Conservation (phyloP, 805 yeast genomes). For the Monosporozyma aerobia region DNA sequence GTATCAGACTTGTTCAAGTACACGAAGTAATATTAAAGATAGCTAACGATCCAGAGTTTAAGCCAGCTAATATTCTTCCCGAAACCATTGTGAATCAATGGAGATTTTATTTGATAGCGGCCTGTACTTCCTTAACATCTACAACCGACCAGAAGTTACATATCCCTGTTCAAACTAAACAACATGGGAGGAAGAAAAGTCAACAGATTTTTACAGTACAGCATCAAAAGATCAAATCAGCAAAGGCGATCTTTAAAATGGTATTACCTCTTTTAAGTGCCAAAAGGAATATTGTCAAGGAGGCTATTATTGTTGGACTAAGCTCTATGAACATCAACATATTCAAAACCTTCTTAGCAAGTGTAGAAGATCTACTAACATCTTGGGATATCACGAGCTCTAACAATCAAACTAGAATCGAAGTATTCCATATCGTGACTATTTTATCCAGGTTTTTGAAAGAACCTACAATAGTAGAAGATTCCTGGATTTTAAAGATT, state of each 20-base stretch:
- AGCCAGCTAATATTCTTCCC: conserved; percentile 39
- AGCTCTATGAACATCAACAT: conserved; percentile 87
- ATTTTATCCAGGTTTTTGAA: conserved; percentile 57
- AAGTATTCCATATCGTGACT: conserved; percentile 66
- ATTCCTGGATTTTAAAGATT: conserved; percentile 59
- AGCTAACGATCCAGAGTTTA: conserved; percentile 36
- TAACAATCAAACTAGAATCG: conserved; percentile 46
- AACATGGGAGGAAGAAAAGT: conserved; percentile 67
- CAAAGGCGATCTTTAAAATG: conserved; percentile 79
- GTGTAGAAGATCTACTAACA: conserved; percentile 50
- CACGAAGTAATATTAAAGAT: conserved; percentile 57
- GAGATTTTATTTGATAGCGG: conserved; percentile 82
- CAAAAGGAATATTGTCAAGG: conserved; percentile 59
- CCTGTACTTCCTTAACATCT: conserved; percentile 83
- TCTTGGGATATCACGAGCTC: conserved; percentile 45
- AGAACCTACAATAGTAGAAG: conserved; percentile 43
- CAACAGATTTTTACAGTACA: conserved; percentile 75
- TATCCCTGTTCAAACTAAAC: conserved; percentile 42
- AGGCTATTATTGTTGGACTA: conserved; percentile 81
- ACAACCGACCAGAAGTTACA: conserved; percentile 78
- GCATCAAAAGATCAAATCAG: conserved; percentile 87
- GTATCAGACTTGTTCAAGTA: conserved; percentile 79
- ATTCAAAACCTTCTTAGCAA: conserved; percentile 71
- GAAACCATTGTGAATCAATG: conserved; percentile 75
- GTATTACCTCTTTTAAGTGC: conserved; percentile 73